Evolutionary conservation across 2,329 filamentous ascomycete species (phyloP).

Genomic region (Blastomyces emzantsi): DNA sequence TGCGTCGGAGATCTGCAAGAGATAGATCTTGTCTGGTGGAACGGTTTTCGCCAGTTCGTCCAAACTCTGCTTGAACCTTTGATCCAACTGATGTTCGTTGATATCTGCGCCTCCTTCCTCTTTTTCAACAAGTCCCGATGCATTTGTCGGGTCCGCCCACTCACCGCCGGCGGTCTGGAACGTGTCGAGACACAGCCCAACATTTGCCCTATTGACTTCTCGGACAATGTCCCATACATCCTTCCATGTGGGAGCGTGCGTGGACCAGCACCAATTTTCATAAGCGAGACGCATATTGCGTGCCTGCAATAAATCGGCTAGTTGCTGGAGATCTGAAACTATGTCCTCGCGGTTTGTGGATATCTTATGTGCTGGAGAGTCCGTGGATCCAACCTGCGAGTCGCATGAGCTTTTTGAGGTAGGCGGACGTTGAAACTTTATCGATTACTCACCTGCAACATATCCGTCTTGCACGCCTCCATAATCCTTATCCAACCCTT

Average conservation of each 20-base stretch:
- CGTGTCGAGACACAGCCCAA: conserved; percentile 68
- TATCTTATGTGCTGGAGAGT: conserved; percentile 49
- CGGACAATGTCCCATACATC: conserved; percentile 61
- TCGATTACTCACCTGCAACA: conserved; percentile 53
- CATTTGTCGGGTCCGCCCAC: conserved; percentile 61
- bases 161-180: conserved; percentile 67
- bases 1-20: conserved; percentile 67
- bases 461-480: conserved; percentile 58
- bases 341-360: conserved; percentile 43
- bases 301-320: conserved; percentile 53
- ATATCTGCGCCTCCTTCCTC: neutral
- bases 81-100: conserved; percentile 39
- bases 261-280: conserved; percentile 78
- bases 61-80: conserved; percentile 47
- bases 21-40: conserved; percentile 60
- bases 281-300: conserved; percentile 58
- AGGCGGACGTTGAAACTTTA: neutral
- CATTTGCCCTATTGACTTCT: conserved; percentile 53
- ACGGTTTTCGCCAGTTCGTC: conserved; percentile 48
- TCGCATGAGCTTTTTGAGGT: neutral
- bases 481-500: conserved; percentile 63
- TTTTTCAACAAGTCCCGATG: conserved; percentile 48
- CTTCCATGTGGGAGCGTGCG: conserved; percentile 58
- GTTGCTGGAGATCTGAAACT: conserved; percentile 52
- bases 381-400: conserved; percentile 52